A percentile compares a stretch with the other conserved stretches of the same genome.
Conservation (phyloP, 352 stramenopile genomes). For the Paralagenidium karlingii region DNA sequence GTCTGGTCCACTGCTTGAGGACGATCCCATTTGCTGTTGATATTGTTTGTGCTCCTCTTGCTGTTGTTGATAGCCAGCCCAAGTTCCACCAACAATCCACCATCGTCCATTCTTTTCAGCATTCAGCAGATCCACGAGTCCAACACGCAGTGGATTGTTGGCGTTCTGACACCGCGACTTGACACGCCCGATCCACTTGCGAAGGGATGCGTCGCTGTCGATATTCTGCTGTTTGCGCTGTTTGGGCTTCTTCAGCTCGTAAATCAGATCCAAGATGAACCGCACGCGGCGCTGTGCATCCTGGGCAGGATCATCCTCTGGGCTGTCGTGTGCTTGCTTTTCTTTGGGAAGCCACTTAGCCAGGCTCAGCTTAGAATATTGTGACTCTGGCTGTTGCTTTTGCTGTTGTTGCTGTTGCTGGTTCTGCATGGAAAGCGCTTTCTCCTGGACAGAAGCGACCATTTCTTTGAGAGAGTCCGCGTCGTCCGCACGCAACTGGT, state of each 20-base stretch:
- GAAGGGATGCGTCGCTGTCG: conserved; percentile 58
- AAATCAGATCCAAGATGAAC: conserved; percentile 93
- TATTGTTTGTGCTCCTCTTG: conserved; percentile 1
- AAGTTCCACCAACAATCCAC: conserved; percentile 95
- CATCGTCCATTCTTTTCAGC: conserved; percentile 87
- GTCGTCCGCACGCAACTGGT: conserved; percentile 78
- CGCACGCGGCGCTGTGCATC: conserved; percentile 21
- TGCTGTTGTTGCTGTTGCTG: conserved; percentile 7
- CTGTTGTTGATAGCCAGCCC: conserved; percentile 62
- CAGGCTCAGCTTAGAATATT: too few species aligned
- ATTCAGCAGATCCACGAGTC: conserved; percentile 57
- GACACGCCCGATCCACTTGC: conserved; percentile 91
- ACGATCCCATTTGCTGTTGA: not conserved
- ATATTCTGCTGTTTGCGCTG: conserved; percentile 61
- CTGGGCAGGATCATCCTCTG: not conserved
- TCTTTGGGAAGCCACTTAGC: too few species aligned
- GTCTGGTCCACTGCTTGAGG: conserved; percentile 2
- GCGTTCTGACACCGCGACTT: conserved; percentile 80
- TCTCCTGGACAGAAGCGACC: conserved; percentile 69
- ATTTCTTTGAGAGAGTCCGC: conserved; percentile 75
- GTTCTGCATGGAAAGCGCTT: conserved; percentile 28
- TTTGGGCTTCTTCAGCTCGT: conserved; percentile 93
- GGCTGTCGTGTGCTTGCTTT: conserved; percentile 6
- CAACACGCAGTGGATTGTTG: conserved; percentile 62
- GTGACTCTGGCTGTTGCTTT: too few species aligned